Conservation (phyloP, 768 basidiomycete genomes). For the Kwoniella botswanensis region DNA sequence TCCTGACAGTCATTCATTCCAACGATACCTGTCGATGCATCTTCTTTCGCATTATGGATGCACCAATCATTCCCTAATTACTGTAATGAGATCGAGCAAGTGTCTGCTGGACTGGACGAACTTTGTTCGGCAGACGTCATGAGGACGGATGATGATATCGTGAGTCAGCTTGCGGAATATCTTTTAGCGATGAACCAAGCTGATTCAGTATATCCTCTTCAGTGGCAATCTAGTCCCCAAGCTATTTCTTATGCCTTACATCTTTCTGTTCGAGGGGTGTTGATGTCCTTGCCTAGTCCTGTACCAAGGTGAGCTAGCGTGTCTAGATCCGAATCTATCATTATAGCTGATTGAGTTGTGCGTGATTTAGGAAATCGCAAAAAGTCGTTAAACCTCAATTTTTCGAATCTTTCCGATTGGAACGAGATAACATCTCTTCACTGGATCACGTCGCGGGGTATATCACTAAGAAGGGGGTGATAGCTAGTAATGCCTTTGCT, state of each 20-base stretch:
- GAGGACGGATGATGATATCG: conserved; percentile 58
- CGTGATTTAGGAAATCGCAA: conserved; percentile 66
- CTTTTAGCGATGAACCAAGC: neutral
- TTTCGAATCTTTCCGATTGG: conserved; percentile 59
- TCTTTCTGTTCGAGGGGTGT: conserved; percentile 74
- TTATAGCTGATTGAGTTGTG: too few species aligned
- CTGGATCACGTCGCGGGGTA: conserved; percentile 44
- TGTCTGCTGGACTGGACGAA: conserved; percentile 40
- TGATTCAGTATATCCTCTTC: conserved; percentile 7
- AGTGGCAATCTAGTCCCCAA: conserved; percentile 57
- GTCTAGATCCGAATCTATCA: too few species aligned
- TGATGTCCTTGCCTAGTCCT: conserved; percentile 87
- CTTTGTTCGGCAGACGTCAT: conserved; percentile 55
- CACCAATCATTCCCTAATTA: conserved; percentile 94
- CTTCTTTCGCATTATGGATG: conserved; percentile 82
- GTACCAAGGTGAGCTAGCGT: conserved; percentile 65
- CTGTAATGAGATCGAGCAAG: conserved; percentile 74
- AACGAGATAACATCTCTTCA: conserved; percentile 36
- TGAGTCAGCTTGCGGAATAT: conserved; percentile 21
- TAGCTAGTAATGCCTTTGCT: conserved; percentile 16
- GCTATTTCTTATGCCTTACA: conserved; percentile 75
- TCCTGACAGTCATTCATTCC: conserved; percentile 39
- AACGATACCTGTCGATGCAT: conserved; percentile 77
- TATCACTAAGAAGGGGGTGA: conserved; percentile 37
- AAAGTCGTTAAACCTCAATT: conserved; percentile 85